phyloP scores from a whole-genome alignment of 768 basidiomycete genomes.

The Pulveroboletus sp. region DNA sequence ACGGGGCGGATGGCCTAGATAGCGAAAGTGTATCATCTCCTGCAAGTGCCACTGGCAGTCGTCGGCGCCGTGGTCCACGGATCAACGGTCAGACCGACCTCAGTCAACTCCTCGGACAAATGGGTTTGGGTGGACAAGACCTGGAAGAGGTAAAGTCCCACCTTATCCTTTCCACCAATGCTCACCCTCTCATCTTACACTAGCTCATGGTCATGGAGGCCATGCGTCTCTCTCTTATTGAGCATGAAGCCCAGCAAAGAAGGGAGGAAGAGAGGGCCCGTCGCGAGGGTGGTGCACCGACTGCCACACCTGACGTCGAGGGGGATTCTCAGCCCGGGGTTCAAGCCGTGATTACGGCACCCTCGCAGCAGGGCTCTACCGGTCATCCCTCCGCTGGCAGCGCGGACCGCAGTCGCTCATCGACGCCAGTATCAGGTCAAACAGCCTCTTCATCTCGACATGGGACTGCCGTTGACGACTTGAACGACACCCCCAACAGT shows the following conservation, averaged over 20 bases:
- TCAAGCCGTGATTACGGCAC: slow-evolving; percentile 4
- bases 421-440: slow-evolving; percentile 36
- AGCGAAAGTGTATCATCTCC: slow-evolving; percentile 31
- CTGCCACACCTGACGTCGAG: slow-evolving; percentile 3
- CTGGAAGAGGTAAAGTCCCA: slow-evolving; percentile 74
- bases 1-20: slow-evolving; percentile 44
- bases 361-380: slow-evolving; percentile 7
- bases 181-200: slow-evolving; percentile 12
- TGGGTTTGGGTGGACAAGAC: slow-evolving; percentile 82
- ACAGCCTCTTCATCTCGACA: slow-evolving; percentile 28
- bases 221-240: slow-evolving; percentile 90
- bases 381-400: slow-evolving; percentile 6
- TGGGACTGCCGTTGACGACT: slow-evolving; percentile 25
- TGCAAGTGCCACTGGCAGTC: slow-evolving; percentile 40
- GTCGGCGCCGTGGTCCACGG: slow-evolving; percentile 58
- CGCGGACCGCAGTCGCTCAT: slow-evolving; percentile 23
- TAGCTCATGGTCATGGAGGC: slow-evolving; percentile 99
- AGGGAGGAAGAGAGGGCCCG: slow-evolving; percentile 69
- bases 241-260: slow-evolving; percentile 91
- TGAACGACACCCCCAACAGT: slow-evolving; percentile 28
- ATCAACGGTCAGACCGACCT: slow-evolving; percentile 51
- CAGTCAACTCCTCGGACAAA: slow-evolving; percentile 54
- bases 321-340: slow-evolving; percentile 3
- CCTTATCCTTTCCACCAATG: slow-evolving; percentile 9
- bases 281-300: slow-evolving; percentile 35